phyloP scores from a whole-genome alignment of 2,329 filamentous ascomycete species.

The Penicillium thymicola region DNA sequence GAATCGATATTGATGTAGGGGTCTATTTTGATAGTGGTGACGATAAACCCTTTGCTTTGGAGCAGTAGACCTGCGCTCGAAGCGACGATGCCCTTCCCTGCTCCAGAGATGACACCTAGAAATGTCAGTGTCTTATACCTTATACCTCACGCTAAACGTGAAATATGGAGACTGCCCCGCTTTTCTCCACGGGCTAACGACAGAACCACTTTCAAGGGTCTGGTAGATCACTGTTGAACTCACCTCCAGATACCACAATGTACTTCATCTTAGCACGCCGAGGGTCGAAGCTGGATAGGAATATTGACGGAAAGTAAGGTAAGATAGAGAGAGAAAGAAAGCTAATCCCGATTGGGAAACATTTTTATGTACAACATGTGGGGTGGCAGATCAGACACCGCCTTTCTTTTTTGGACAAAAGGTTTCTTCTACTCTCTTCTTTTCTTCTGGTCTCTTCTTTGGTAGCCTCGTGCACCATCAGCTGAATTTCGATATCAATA shows the following conservation, averaged over 20 bases:
- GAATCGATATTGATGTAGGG: conserved; percentile 75
- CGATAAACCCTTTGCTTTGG: conserved; percentile 29
- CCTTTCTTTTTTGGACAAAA: background rate
- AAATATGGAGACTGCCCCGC: background rate
- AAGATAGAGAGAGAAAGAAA: background rate
- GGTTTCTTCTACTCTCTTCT: too few relatives aligned
- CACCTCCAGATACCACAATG: conserved; percentile 75
- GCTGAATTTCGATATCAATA: background rate
- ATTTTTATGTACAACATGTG: background rate
- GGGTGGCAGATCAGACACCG: background rate
- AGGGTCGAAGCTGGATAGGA: background rate
- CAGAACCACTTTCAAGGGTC: background rate
- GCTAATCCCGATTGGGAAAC: background rate
- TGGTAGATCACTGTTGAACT: conserved; percentile 25
- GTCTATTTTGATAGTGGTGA: conserved; percentile 46
- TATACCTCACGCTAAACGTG: background rate
- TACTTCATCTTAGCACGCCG: conserved; percentile 64
- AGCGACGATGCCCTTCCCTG: conserved; percentile 66
- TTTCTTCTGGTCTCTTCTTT: background rate
- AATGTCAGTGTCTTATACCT: background rate
- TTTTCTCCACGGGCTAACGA: background rate
- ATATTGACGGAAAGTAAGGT: background rate
- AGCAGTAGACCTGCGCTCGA: conserved; percentile 37
- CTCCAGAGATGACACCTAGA: conserved; percentile 48
- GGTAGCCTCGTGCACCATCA: background rate